phyloP scores from a whole-genome alignment of 768 basidiomycete species.

The Mycena pura region DNA sequence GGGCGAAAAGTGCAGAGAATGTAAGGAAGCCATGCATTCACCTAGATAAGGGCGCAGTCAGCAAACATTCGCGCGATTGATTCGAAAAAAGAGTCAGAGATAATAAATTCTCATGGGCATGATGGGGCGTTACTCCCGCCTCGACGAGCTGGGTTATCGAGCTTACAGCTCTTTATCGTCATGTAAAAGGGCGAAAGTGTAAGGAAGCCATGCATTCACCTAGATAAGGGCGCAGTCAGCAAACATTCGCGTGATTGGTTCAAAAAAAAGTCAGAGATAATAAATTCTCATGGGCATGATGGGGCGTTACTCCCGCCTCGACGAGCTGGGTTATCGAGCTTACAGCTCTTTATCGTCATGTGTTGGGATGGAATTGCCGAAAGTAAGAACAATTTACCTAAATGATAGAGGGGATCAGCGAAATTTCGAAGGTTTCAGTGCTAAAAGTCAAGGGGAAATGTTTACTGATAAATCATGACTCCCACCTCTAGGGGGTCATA shows the following conservation, averaged over 20 bases:
- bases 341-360: conserved; percentile 75
- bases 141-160: conserved; percentile 93
- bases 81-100: conserved; percentile 40
- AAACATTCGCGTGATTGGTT: not conserved
- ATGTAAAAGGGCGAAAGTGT: conserved; percentile 11
- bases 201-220: conserved; percentile 14
- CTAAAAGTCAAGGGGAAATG: conserved; percentile 36
- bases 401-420: not conserved
- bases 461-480: conserved; percentile 80
- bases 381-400: conserved; percentile 35
- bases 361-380: conserved; percentile 3
- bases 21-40: conserved; percentile 4
- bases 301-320: conserved; percentile 87
- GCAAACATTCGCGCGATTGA: not conserved
- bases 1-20: not conserved
- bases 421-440: not conserved
- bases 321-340: conserved; percentile 91
- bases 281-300: conserved; percentile 65
- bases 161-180: conserved; percentile 78
- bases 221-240: conserved; percentile 25
- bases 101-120: conserved; percentile 65
- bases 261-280: conserved; percentile 42
- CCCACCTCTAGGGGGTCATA: conserved; percentile 97
- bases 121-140: conserved; percentile 81
- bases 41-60: conserved; percentile 12